Evolutionary conservation across 768 basidiomycete genomes (phyloP), one percentile per base, ranked within the genome.

Genomic region (Pulveroboletus ravenelii): DNA sequence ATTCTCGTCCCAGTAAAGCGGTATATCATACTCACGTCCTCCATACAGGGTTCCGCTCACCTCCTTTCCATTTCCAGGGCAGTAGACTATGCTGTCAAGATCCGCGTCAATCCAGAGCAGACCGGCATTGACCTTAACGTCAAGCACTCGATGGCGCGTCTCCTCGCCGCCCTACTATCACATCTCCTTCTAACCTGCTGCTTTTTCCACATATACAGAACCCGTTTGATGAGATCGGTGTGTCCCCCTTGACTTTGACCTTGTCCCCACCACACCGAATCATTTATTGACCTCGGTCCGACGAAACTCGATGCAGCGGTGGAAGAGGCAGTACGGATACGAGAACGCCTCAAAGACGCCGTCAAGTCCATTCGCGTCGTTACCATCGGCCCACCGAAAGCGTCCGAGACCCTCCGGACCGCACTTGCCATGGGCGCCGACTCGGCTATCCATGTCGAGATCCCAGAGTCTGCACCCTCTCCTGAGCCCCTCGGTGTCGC

Each of bases 391-490:
- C 92, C 94, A 0, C 70, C 94, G 6, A 98, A 98, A 65, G 76
- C 91, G 0, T 60, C 80, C 27, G 96, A 99, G 61, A 92, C 87
- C 7, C 82, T 99, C 17, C 89, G 96, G 48, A 96, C 95, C 1
- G 96, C 93, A 0, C 83, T 99, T 29, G 96, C 96, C 8, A 96
- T 98, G 90, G 96, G 96, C 23, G 95, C 95, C 5, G 95, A 99
- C 76, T 73, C 84, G 6, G 93, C 82, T 41, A 80, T 97, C 55
- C 96, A 98, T 70, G 80, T 98, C 72, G 89, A 93, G 70, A 73
- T 85, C 10, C 81, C 87, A 14, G 93, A 93, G 48, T 70, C 74
- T 6, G 75, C 77, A 8, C 85, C 84, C 0, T 67, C 83, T 0
- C 89, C 89, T 0, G 96, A 99, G 65, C 96, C 96, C 10, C 82